Base-by-base conservation (phyloP, 2,329 filamentous ascomycete species). In the Emergomyces africanus region DNA sequence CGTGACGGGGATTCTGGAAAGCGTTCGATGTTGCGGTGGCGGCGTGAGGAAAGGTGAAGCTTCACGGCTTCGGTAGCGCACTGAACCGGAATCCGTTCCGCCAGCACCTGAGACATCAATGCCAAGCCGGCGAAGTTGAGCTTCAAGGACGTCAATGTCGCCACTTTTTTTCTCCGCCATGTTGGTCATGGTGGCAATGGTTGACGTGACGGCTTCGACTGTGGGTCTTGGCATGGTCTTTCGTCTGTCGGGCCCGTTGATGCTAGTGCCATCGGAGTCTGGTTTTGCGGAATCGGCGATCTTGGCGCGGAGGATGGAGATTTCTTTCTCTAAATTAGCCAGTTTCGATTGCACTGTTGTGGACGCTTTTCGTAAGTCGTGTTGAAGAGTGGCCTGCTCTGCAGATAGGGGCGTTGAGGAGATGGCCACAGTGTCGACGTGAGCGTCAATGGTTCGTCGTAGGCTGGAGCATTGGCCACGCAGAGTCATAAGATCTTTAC, bases 121-220 rank as follows among this genome's bases (percentile, higher is more conserved):
- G 6, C 81, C 80, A 25, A 95, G 74, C 69, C 85, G 89, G 61
- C 87, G 85, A 75, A 99, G 83, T 70, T 96, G 89, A 54, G 85
- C 83, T 74, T 97, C 94, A 37, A 97, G 80, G 6, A 96, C 83
- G 70, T 96, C 90, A 57, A 99, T 85, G 66, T 97, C 92, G 60
- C 87, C 89, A 69, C 88, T 94, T 70, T 89, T 88, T 75, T 90
- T 89, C 77, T 97, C 89, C 0, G 88, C 88, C 86, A 96, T 92
- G 61, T 79, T 82, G 39, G 91, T 96, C 87, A 99, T 91, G 69
- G 94, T 96, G 60, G 80, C 79, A 64, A 99, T 95, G 0, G 94
- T 99, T 61, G 88, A 89, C 65, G 91, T 86, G 23, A 99, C 89
- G 0, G 90, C 89, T 66, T 96, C 94, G 10, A 96, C 89, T 0